These are phyloP conservation scores for Atractiella rhizophila DNA, from an alignment of 768 basidiomycete genomes.

Conservation along the genomic window DNA sequence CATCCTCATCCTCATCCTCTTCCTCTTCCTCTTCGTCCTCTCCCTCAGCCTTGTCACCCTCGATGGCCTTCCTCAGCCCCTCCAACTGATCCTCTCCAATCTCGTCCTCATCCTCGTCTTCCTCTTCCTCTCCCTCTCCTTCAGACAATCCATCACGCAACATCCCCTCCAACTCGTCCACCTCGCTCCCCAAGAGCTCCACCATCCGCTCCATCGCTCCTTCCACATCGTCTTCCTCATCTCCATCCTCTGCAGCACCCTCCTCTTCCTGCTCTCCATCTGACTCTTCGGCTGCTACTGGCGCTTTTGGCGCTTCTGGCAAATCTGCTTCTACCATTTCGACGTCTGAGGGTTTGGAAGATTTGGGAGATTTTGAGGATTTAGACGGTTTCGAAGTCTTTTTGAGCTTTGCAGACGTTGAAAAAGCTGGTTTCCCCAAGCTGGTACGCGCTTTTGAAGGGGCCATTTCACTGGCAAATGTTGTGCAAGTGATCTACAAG, in stretches of 20 bases:
- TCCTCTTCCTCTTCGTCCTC: constrained; percentile 6
- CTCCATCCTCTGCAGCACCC: too few relatives aligned
- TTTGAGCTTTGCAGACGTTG: too few relatives aligned
- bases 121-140: constrained; percentile 6
- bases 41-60: constrained; percentile 10
- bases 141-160: constrained; percentile 1
- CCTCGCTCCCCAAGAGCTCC: constrained; percentile 1
- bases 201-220: constrained; percentile 9
- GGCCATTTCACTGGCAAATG: too few relatives aligned
- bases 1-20: constrained; percentile 2
- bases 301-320: not conserved
- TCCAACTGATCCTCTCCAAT: not conserved
- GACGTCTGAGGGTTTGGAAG: too few relatives aligned
- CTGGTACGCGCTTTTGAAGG: too few relatives aligned
- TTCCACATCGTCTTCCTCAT: constrained; percentile 3
- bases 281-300: not conserved
- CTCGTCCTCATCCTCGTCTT: not conserved
- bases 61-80: constrained; percentile 3
- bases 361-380: too few relatives aligned
- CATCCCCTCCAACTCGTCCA: not conserved
- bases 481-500: too few relatives aligned
- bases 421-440: too few relatives aligned
- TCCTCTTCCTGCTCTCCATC: not conserved
- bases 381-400: too few relatives aligned
- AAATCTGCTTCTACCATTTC: too few relatives aligned